A percentile compares a stretch with the other conserved stretches of the same genome.
Evolutionary conservation across 148 eudicot species (phyloP).

Genomic region (Rheum nobile): DNA sequence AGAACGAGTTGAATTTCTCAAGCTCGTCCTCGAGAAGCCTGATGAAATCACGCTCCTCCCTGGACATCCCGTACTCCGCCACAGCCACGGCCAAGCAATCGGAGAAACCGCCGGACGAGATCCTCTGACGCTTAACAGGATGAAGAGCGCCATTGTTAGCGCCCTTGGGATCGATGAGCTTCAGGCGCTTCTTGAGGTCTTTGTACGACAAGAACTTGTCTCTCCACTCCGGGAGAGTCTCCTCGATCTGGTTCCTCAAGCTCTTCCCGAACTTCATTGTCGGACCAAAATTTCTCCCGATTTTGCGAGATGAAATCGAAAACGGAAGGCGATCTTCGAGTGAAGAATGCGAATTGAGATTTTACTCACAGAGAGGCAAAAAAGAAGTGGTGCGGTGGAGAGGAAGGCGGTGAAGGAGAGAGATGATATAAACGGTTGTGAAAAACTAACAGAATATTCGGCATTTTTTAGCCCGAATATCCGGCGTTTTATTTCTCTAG

Average conservation of each 20-base stretch:
- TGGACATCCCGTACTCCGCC: slow-evolving; percentile 12
- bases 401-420: background rate
- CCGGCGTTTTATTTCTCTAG: background rate
- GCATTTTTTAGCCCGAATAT: background rate
- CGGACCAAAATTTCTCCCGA: background rate
- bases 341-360: background rate
- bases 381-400: background rate
- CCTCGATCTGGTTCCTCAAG: slow-evolving; percentile 35
- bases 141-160: background rate
- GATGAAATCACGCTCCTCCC: slow-evolving; percentile 43
- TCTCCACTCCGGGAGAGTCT: slow-evolving; percentile 64
- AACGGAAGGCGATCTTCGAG: background rate
- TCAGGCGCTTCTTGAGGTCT: slow-evolving; percentile 52
- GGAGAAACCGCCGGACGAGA: slow-evolving; percentile 12
- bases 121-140: slow-evolving; percentile 33
- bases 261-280: slow-evolving; percentile 60
- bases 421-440: slow-evolving; percentile 6
- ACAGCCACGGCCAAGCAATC: slow-evolving; percentile 3
- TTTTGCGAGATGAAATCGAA: background rate
- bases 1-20: slow-evolving; percentile 54
- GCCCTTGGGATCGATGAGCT: slow-evolving; percentile 28
- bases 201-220: slow-evolving; percentile 70
- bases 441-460: slow-evolving; percentile 4
- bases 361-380: background rate
- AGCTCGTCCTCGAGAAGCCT: slow-evolving; percentile 46